These are phyloP conservation scores for Cutaneotrichosporon sp. DNA, from an alignment of 1,284 basidiomycete species.

Conservation along the genomic window DNA sequence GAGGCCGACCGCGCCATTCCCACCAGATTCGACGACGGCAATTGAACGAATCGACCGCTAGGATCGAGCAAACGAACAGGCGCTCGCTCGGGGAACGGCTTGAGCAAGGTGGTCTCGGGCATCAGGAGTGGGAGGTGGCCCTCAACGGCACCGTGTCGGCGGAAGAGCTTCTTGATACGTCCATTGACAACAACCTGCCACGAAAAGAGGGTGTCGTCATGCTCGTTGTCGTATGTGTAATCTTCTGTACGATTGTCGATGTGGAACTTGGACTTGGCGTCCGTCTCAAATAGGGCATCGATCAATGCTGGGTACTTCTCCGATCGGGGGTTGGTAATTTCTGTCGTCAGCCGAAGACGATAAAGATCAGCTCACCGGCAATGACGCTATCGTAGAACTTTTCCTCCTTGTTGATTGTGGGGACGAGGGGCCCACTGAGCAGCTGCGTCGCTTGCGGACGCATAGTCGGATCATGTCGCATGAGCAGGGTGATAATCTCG, in stretches of 20 bases:
- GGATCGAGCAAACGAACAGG: conserved; percentile 72
- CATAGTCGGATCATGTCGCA: conserved; percentile 76
- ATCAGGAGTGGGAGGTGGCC: conserved; percentile 72
- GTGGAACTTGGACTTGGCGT: conserved; percentile 52
- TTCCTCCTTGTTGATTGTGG: conserved; percentile 35
- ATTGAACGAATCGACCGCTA: conserved; percentile 71
- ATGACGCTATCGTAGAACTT: conserved; percentile 39
- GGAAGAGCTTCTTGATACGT: conserved; percentile 69
- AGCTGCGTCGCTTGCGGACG: conserved; percentile 81
- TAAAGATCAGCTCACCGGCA: conserved; percentile 52
- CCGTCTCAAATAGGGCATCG: conserved; percentile 35
- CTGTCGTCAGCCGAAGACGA: conserved; percentile 14
- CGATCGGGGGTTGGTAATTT: conserved; percentile 45
- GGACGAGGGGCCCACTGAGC: conserved; percentile 68
- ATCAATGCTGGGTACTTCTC: conserved; percentile 40
- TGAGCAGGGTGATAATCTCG: conserved; percentile 64
- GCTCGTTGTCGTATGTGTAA: conserved; percentile 75
- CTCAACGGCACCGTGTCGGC: conserved; percentile 82
- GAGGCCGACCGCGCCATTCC: conserved; percentile 83
- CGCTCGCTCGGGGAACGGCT: conserved; percentile 57
- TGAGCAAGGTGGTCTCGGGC: conserved; percentile 58
- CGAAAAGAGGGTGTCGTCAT: conserved; percentile 56
- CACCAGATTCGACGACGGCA: conserved; percentile 71
- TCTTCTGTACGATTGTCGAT: conserved; percentile 61
- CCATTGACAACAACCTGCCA: conserved; percentile 61